Base-by-base conservation (phyloP, 352 stramenopile species). In the Globisporangium cederbergense region DNA sequence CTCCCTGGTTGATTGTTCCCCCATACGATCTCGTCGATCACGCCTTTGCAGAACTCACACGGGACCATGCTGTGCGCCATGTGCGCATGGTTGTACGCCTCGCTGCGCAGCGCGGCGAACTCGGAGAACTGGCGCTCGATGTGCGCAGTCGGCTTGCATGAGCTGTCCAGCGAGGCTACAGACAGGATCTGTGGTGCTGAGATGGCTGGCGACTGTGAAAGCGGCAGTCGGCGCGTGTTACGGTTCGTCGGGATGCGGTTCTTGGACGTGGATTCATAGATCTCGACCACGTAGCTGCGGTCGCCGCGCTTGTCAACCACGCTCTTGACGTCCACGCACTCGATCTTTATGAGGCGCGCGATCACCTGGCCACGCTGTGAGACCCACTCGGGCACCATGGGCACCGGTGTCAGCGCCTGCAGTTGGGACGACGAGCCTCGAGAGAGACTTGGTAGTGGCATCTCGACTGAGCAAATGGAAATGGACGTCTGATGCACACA, bases 221-320 rank as follows among this genome's bases (percentile, higher is more conserved):
- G 18, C 10, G 22, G 10, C 38, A 8, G 34, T 13, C 34, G 34
- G 7, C 28, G 51, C 5, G 11, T 32, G 4, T 16, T 11, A 10
- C 55, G 55, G 22, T 60, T 64, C 4, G 58, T 56, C 30, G 58
- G 58, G 28, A 64, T 64, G 47, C 58, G 58, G 47, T 56, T 64
- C 43, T 64, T 56, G 8, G 45, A 53, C 25, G 45, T 56, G 9
- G 45, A 36, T 22, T 64, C 45, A 45, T 56, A 64, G 30, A 64
- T 49, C 43, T 64, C 47, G 58, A 64, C 47, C 45, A 20, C 45
- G 28, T 64, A 56, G 20, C 22, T 42, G 16, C 32, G 30, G 25
- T 30, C n/a, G 14, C 58, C 58, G 6, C 49, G 34, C 28, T 11
- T 28, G 30, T 55, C 45, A 16, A 34, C n/a, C 42, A 42, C 43